A percentile compares a stretch with the other conserved stretches of the same genome.
Evolutionary conservation across 331 rosid species (phyloP).

Genomic region (Acacia concinna): DNA sequence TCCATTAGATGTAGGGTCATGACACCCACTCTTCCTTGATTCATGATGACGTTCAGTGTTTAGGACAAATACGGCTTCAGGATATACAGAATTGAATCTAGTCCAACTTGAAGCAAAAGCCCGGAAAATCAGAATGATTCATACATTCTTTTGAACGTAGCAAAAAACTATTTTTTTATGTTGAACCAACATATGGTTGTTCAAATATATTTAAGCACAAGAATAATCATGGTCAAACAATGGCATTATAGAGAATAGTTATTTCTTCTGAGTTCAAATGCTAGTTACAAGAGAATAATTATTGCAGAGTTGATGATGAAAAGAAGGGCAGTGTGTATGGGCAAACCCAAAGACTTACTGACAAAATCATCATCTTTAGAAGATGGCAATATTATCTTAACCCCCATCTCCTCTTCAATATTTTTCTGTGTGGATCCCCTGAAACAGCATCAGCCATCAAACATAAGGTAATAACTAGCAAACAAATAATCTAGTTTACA

Average conservation of each 20-base stretch:
- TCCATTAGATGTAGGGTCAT: slow-evolving; percentile 10
- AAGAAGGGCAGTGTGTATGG: not conserved
- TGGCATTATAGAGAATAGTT: not conserved
- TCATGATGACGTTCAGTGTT: slow-evolving; percentile 17
- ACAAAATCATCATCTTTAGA: slow-evolving; percentile 63
- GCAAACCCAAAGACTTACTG: slow-evolving; percentile 54
- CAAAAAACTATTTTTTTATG: not conserved
- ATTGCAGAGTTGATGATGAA: slow-evolving; percentile 24
- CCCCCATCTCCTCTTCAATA: slow-evolving; percentile 79
- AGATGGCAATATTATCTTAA: slow-evolving; percentile 65
- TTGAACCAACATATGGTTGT: slow-evolving; percentile 5
- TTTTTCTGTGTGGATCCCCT: slow-evolving; percentile 71
- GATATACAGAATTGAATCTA: not conserved
- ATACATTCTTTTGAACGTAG: slow-evolving; percentile 2
- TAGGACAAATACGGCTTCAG: not conserved
- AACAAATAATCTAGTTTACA: slow-evolving; percentile 22
- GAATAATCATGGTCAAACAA: slow-evolving; percentile 17
- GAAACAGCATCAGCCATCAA: slow-evolving; percentile 33
- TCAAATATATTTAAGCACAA: slow-evolving; percentile 21
- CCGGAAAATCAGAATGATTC: slow-evolving; percentile 4
- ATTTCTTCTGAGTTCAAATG: not conserved
- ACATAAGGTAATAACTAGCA: slow-evolving; percentile 18
- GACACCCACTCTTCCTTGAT: slow-evolving; percentile 19
- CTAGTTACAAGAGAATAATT: not conserved
- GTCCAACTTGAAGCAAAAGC: slow-evolving; percentile 1